These are phyloP conservation scores for Candolleomyces aberdarensis DNA, from an alignment of 768 basidiomycete species.

Conservation along the genomic window DNA sequence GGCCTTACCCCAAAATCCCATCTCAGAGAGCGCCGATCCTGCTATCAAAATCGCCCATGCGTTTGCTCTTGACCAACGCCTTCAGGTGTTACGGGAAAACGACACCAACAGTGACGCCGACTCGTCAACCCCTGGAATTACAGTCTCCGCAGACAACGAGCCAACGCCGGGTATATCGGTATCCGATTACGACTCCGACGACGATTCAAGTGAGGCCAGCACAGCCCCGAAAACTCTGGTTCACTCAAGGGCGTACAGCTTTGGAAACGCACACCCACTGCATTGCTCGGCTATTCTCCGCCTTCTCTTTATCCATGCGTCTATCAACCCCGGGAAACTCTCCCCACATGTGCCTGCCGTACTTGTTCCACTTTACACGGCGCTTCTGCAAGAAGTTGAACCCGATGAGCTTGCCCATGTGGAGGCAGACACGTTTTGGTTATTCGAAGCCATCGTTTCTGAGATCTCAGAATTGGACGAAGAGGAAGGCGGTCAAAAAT, in stretches of 20 bases:
- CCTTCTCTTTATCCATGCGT: slow-evolving; percentile 66
- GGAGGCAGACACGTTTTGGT: slow-evolving; percentile 83
- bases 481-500: slow-evolving; percentile 55
- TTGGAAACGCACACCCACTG: slow-evolving; percentile 49
- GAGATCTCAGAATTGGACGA: slow-evolving; percentile 76
- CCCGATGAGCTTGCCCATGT: slow-evolving; percentile 58
- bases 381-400: slow-evolving; percentile 59
- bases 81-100: slow-evolving; percentile 31
- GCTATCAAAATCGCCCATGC: slow-evolving; percentile 48
- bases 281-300: slow-evolving; percentile 67
- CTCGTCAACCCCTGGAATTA: slow-evolving; percentile 34
- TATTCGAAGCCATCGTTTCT: slow-evolving; percentile 70
- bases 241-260: slow-evolving; percentile 34
- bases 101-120: slow-evolving; percentile 34
- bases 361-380: slow-evolving; percentile 65
- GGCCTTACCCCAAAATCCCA: slow-evolving; percentile 39
- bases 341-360: slow-evolving; percentile 69
- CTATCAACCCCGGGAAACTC: slow-evolving; percentile 67
- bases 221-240: slow-evolving; percentile 38
- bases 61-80: slow-evolving; percentile 45
- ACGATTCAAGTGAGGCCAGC: slow-evolving; percentile 19
- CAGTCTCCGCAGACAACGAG: slow-evolving; percentile 20
- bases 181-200: slow-evolving; percentile 30
- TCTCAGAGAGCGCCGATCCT: slow-evolving; percentile 45
- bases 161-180: slow-evolving; percentile 34